Evolutionary conservation across 257 asterid species (phyloP).

Genomic region (Salvia hispanica): DNA sequence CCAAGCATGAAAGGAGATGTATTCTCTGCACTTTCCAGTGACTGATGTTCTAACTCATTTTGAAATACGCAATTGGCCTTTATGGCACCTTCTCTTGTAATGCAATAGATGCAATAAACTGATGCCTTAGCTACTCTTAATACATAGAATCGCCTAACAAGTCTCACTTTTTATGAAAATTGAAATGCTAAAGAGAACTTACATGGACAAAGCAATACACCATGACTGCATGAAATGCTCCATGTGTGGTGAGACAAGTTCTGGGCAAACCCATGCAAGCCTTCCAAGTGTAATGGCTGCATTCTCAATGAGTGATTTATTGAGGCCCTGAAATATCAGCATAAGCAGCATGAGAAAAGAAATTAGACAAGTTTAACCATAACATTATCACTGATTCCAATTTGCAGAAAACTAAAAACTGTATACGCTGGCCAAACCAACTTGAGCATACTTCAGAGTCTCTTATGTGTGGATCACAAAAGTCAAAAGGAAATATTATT

Average conservation of each 20-base stretch:
- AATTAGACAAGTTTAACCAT: slow-evolving; percentile 21
- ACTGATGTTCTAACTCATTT: neutral
- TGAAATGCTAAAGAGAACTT: slow-evolving; percentile 37
- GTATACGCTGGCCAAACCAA: neutral
- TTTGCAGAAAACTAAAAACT: neutral
- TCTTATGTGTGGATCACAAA: too few species aligned
- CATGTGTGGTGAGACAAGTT: slow-evolving; percentile 91
- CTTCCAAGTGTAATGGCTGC: slow-evolving; percentile 93
- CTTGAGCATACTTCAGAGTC: neutral
- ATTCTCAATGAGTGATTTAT: slow-evolving; percentile 90
- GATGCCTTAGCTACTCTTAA: neutral
- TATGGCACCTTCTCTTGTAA: slow-evolving; percentile 10
- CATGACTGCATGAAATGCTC: slow-evolving; percentile 96
- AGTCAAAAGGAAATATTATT: too few species aligned
- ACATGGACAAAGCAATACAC: slow-evolving; percentile 91
- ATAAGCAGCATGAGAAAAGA: slow-evolving; percentile 35
- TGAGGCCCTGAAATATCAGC: slow-evolving; percentile 55
- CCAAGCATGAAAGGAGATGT: too few species aligned
- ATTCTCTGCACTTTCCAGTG: too few species aligned
- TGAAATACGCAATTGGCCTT: neutral
- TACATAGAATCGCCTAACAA: neutral
- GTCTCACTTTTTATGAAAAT: too few species aligned
- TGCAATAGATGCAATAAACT: slow-evolving; percentile 21
- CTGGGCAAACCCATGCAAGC: slow-evolving; percentile 93
- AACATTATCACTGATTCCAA: neutral